Conservation (phyloP, 2,329 filamentous ascomycete species). For the Fusarium pseudoanthophilum region DNA sequence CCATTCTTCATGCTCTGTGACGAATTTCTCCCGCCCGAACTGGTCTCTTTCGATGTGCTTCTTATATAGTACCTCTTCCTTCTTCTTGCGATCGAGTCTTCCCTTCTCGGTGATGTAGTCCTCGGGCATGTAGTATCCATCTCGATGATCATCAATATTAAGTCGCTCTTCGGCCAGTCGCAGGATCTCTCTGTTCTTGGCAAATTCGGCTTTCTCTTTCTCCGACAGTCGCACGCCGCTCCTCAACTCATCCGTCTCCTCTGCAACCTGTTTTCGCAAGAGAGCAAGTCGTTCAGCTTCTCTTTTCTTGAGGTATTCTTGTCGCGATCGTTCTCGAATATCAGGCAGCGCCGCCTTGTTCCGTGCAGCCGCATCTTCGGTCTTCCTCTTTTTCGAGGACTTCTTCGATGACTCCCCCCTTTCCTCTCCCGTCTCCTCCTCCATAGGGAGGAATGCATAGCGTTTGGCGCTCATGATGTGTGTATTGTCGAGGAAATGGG, state of each 20-base stretch:
- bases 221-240: slow-evolving; percentile 80
- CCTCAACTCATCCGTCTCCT: slow-evolving; percentile 84
- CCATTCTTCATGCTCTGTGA: slow-evolving; percentile 97
- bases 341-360: slow-evolving; percentile 81
- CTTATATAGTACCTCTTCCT: slow-evolving; percentile 89
- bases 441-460: slow-evolving; percentile 76
- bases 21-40: slow-evolving; percentile 85
- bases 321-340: slow-evolving; percentile 83
- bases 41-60: slow-evolving; percentile 90
- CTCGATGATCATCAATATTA: slow-evolving; percentile 88
- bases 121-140: slow-evolving; percentile 93
- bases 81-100: slow-evolving; percentile 86
- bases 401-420: slow-evolving; percentile 70
- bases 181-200: slow-evolving; percentile 84
- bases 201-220: slow-evolving; percentile 87
- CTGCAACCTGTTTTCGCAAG: slow-evolving; percentile 88
- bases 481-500: background rate
- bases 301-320: slow-evolving; percentile 93
- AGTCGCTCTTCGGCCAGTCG: slow-evolving; percentile 85
- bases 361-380: slow-evolving; percentile 70
- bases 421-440: slow-evolving; percentile 75
- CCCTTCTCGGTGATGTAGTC: slow-evolving; percentile 96
- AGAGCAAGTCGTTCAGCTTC: slow-evolving; percentile 86
- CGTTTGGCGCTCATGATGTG: slow-evolving; percentile 61
- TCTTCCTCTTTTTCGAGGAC: slow-evolving; percentile 65